phyloP scores from a whole-genome alignment of 495 filamentous ascomycete genomes.

The Penicillium pancosmium region DNA sequence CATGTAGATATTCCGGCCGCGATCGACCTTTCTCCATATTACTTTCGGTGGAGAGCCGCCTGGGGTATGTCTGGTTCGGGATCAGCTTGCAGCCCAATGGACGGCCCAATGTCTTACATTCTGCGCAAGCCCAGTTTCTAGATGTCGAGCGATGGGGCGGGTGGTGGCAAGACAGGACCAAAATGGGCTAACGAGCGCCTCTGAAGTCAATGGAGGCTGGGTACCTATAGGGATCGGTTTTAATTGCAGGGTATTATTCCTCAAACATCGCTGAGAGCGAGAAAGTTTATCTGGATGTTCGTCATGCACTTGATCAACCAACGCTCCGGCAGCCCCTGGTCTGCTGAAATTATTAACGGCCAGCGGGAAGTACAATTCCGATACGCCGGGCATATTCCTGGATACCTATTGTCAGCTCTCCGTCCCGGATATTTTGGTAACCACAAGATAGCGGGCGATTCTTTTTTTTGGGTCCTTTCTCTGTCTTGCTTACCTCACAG shows the following conservation, averaged over 20 bases:
- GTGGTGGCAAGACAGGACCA: constrained; percentile 8
- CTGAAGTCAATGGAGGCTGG: constrained; percentile 10
- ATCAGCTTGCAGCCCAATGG: constrained; percentile 29
- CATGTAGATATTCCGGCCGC: constrained; percentile 14
- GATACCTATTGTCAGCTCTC: constrained; percentile 7
- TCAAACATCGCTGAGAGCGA: constrained; percentile 1
- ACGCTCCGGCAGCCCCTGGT: background rate
- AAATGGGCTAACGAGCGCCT: constrained; percentile 13
- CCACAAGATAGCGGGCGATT: background rate
- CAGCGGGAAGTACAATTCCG: constrained; percentile 28
- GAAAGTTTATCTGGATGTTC: constrained; percentile 20
- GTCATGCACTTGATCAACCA: background rate
- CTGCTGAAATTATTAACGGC: background rate
- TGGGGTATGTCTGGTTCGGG: constrained; percentile 9
- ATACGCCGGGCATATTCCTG: constrained; percentile 46
- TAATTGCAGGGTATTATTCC: constrained; percentile 19
- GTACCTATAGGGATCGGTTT: constrained; percentile 15
- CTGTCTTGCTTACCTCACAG: constrained; percentile 45
- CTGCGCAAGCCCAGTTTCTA: constrained; percentile 10
- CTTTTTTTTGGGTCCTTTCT: background rate
- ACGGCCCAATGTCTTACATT: constrained; percentile 31
- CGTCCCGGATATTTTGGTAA: background rate
- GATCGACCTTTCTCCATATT: constrained; percentile 14
- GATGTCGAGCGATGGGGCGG: constrained; percentile 2
- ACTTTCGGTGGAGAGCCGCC: constrained; percentile 16